These are phyloP conservation scores for Puccinia polysora DNA, from an alignment of 1,284 basidiomycete genomes.

Conservation along the genomic window DNA sequence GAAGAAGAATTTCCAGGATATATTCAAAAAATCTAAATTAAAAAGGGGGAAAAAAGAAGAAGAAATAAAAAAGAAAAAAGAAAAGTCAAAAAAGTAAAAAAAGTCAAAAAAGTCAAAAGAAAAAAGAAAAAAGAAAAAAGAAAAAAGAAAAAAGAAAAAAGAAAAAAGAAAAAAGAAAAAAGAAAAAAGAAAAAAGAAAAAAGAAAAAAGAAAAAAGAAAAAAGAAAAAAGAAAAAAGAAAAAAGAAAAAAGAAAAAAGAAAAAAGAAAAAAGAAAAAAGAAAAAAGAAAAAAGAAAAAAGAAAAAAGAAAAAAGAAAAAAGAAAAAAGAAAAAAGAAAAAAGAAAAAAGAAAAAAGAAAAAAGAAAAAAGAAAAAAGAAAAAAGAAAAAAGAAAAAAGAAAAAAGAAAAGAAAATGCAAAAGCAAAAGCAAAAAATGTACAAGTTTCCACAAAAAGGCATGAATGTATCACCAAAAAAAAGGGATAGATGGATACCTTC, in stretches of 20 bases:
- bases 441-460: not conserved
- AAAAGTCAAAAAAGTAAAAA: too few relatives aligned
- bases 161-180: too few relatives aligned
- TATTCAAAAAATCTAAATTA: too few relatives aligned
- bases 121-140: too few relatives aligned
- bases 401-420: not conserved
- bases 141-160: too few relatives aligned
- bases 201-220: not conserved
- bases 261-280: not conserved
- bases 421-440: not conserved
- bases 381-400: not conserved
- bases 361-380: constrained; percentile 5
- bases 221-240: not conserved
- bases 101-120: too few relatives aligned
- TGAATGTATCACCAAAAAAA: not conserved
- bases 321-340: not conserved
- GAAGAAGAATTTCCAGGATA: too few relatives aligned
- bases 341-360: not conserved
- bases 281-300: constrained; percentile 6
- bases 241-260: not conserved
- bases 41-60: too few relatives aligned
- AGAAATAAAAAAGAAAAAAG: too few relatives aligned
- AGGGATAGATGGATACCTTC: too few relatives aligned
- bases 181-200: too few relatives aligned
- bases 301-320: not conserved